phyloP scores from a whole-genome alignment of 371 early-diverging fungal species.

The Saksenaea vasiformis region DNA sequence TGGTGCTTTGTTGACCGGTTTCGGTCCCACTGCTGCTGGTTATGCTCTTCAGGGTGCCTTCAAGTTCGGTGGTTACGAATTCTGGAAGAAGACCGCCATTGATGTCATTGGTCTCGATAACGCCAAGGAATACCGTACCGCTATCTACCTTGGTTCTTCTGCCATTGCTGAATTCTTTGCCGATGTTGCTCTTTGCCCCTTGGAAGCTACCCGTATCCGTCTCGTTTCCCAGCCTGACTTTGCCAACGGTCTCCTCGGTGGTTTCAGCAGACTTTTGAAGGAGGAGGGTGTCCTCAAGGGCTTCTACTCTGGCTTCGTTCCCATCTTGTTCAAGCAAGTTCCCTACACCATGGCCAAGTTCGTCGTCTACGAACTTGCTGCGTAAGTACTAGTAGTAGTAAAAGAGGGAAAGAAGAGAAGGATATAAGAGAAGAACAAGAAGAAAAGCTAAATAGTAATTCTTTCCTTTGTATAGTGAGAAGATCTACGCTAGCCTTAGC shows the following conservation, averaged over 20 bases:
- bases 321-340: slow-evolving; percentile 85
- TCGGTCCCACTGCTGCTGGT: slow-evolving; percentile 82
- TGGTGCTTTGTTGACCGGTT: slow-evolving; percentile 76
- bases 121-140: slow-evolving; percentile 74
- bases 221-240: slow-evolving; percentile 60
- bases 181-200: slow-evolving; percentile 81
- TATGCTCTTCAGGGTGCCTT: slow-evolving; percentile 87
- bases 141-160: slow-evolving; percentile 77
- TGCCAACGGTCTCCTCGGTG: slow-evolving; percentile 57
- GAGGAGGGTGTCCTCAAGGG: slow-evolving; percentile 67
- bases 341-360: slow-evolving; percentile 98
- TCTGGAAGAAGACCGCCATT: slow-evolving; percentile 76
- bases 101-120: slow-evolving; percentile 71
- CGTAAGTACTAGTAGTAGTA: slow-evolving; percentile 70
- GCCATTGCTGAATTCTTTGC: slow-evolving; percentile 90
- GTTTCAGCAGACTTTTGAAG: slow-evolving; percentile 59
- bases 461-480: slow-evolving; percentile 28
- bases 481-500: slow-evolving; percentile 27
- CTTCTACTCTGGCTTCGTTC: slow-evolving; percentile 75
- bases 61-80: slow-evolving; percentile 90
- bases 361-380: slow-evolving; percentile 83
- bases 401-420: slow-evolving; percentile 69
- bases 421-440: slow-evolving; percentile 49
- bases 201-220: slow-evolving; percentile 69
- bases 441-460: neutral